A percentile compares a stretch with the other conserved stretches of the same genome.
Evolutionary conservation across 768 basidiomycete species (phyloP).

Genomic region (Mycena filopes): DNA sequence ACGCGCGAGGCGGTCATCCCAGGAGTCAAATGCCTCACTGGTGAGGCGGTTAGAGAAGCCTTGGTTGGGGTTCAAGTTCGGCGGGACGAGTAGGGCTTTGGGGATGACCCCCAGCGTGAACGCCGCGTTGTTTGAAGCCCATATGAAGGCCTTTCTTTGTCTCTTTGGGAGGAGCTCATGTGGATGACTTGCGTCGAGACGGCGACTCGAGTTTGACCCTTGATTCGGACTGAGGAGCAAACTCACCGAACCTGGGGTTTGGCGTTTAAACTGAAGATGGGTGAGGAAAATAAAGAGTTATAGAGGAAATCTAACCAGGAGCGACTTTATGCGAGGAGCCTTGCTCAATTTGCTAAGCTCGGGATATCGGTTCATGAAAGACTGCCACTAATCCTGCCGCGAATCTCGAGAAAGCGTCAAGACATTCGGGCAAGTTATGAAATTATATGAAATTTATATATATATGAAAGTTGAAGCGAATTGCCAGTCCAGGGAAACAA

Average conservation of each 20-base stretch:
- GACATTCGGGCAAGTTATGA: too few relatives aligned
- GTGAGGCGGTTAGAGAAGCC: not conserved
- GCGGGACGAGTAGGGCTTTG: conserved; percentile 4
- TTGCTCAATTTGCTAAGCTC: conserved; percentile 49
- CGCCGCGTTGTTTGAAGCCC: not conserved
- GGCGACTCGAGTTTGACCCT: not conserved
- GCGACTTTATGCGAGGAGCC: conserved; percentile 42
- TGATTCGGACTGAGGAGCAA: conserved; percentile 30
- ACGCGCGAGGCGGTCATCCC: conserved; percentile 13
- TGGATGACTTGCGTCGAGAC: conserved; percentile 48
- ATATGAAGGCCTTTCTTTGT: conserved; percentile 1
- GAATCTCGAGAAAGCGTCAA: not conserved
- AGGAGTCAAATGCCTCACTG: not conserved
- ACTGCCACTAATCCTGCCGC: not conserved
- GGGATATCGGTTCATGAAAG: conserved; percentile 36
- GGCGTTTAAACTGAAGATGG: conserved; percentile 49
- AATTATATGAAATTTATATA: too few relatives aligned
- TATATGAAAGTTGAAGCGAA: not conserved
- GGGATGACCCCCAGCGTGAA: conserved; percentile 17
- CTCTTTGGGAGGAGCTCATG: not conserved
- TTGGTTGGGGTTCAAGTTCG: too few relatives aligned
- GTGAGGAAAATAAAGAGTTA: not conserved
- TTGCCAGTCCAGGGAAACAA: conserved; percentile 1
- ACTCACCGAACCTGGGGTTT: conserved; percentile 50
- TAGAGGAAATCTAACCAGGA: conserved; percentile 44